Conservation (phyloP, 257 asterid genomes). For the Fraxinus cuspidata region DNA sequence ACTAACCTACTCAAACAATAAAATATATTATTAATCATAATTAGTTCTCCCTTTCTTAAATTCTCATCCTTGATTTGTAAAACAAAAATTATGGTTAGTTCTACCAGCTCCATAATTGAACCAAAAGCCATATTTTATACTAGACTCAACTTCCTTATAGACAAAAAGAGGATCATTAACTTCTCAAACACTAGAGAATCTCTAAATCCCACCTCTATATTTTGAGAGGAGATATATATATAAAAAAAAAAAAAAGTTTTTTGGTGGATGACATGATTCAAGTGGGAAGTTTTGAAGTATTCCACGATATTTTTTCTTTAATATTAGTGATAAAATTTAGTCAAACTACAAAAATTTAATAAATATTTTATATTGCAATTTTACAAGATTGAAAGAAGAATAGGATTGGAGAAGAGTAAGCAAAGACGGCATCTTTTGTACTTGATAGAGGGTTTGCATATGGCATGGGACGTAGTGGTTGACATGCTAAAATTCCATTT, state of each 20-base stretch:
- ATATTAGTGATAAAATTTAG: background rate
- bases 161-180: background rate
- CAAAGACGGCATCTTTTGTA: background rate
- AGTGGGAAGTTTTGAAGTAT: background rate
- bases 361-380: background rate
- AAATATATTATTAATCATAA: background rate
- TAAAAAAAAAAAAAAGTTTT: background rate
- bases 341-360: background rate
- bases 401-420: background rate
- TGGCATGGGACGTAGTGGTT: background rate
- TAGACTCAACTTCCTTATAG: conserved; percentile 12
- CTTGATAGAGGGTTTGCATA: background rate
- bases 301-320: background rate
- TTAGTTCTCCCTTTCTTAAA: background rate
- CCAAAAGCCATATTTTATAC: conserved; percentile 21
- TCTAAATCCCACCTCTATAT: background rate
- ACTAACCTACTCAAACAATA: background rate
- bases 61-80: background rate
- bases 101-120: conserved; percentile 43
- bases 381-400: background rate
- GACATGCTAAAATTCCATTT: background rate
- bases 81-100: conserved; percentile 22
- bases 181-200: background rate
- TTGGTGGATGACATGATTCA: background rate
- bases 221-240: background rate